phyloP scores from a whole-genome alignment of 1,284 basidiomycete species.

The Leccinum griseonigrum region DNA sequence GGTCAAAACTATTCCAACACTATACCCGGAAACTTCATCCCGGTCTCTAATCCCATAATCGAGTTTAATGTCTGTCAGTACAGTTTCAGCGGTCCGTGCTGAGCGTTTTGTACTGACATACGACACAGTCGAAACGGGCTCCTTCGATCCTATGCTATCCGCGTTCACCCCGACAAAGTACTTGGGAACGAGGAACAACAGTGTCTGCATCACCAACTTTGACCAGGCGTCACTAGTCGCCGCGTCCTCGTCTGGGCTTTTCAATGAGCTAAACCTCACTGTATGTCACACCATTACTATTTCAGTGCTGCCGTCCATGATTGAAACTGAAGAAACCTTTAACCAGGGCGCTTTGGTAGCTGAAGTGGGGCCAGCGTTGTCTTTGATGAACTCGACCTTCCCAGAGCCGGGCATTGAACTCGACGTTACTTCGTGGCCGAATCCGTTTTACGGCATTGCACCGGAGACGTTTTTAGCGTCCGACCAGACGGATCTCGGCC shows the following conservation, averaged over 20 bases:
- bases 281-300: conserved; percentile 23
- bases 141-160: conserved; percentile 44
- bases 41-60: conserved; percentile 41
- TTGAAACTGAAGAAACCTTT: background rate
- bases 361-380: conserved; percentile 23
- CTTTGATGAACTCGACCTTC: conserved; percentile 23
- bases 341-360: conserved; percentile 19
- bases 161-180: conserved; percentile 44
- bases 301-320: conserved; percentile 34
- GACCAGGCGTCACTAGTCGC: conserved; percentile 44
- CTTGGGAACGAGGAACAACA: conserved; percentile 43
- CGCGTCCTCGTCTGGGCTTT: conserved; percentile 44
- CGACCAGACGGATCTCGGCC: background rate
- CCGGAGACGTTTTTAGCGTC: background rate
- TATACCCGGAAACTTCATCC: conserved; percentile 24
- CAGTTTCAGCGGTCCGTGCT: background rate
- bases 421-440: background rate
- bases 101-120: conserved; percentile 6
- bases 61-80: conserved; percentile 47
- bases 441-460: background rate
- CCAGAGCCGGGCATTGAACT: conserved; percentile 12
- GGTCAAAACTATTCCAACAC: conserved; percentile 27
- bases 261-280: conserved; percentile 36
- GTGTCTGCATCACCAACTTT: conserved; percentile 45
- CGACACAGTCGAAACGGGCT: conserved; percentile 40